Conservation (phyloP, 768 basidiomycete species). For the Porpolomopsis calyptriformis region DNA sequence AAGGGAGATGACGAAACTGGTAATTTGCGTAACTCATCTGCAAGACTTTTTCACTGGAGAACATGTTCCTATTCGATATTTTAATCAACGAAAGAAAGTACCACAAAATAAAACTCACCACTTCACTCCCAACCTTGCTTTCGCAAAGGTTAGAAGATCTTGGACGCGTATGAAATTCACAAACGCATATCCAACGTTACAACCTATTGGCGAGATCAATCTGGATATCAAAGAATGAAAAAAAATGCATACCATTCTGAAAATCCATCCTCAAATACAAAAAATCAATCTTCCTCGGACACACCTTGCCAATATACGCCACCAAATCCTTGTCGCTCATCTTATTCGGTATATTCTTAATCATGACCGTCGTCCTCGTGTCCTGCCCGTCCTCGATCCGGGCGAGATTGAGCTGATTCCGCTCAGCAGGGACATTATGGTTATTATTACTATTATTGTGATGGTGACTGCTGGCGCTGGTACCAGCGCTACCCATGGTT, state of each 20-base stretch:
- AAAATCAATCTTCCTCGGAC: slow-evolving; percentile 73
- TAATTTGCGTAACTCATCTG: slow-evolving; percentile 92
- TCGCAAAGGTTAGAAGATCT: slow-evolving; percentile 68
- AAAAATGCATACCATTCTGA: slow-evolving; percentile 47
- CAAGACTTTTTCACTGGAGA: slow-evolving; percentile 80
- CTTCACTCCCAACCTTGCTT: slow-evolving; percentile 63
- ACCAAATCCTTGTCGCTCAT: slow-evolving; percentile 70
- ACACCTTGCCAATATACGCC: slow-evolving; percentile 58
- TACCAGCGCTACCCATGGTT: too few species aligned
- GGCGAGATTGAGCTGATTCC: slow-evolving; percentile 48
- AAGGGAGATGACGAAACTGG: slow-evolving; percentile 33
- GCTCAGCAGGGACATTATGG: slow-evolving; percentile 16
- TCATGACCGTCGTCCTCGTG: slow-evolving; percentile 79
- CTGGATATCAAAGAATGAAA: not conserved
- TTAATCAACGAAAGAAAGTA: slow-evolving; percentile 3
- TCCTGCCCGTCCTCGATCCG: slow-evolving; percentile 70
- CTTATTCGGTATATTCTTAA: slow-evolving; percentile 90
- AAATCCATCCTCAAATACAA: slow-evolving; percentile 85
- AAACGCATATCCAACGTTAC: slow-evolving; percentile 77
- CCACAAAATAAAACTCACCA: slow-evolving; percentile 39
- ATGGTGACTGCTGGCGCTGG: too few species aligned
- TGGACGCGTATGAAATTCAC: slow-evolving; percentile 80
- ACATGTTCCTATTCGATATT: slow-evolving; percentile 62
- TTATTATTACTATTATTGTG: not conserved
- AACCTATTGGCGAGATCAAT: slow-evolving; percentile 32